Base-by-base conservation (phyloP, 441 rosid species). In the Pelargonium australe region DNA sequence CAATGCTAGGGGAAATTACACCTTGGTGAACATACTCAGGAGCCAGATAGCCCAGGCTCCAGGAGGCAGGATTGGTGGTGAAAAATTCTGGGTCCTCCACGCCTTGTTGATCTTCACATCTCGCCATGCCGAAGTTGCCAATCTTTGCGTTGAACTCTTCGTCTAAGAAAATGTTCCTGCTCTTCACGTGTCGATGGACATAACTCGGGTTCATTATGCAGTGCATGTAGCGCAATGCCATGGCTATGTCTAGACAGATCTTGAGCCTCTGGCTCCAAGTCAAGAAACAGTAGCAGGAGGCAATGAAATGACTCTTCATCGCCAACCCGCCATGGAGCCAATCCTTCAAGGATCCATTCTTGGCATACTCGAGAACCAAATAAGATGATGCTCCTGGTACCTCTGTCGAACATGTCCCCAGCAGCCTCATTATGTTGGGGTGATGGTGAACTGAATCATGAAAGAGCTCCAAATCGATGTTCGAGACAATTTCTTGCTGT, bases 241-340 rank as follows among this genome's bases (percentile, higher is more conserved):
- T 80, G 49, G 97, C 96, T 13, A 93, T 85, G 69, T 89, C 97
- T 25, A 85, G 89, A 66, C 96, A 87, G 77, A 91, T 88, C 83
- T 80, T 89, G 40, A 93, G 77, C 87, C 98, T 91, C 71, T 91
- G 98, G 71, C 77, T 78, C 98, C 96, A 93, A 31, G 90, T 86
- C 86, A 93, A 73, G 81, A 91, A 91, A 70, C 98, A 91, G 71
- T 88, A 80, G 77, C 96, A 93, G 14, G 98, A 93, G 61, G 91
- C 89, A 20, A 93, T 91, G 84, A 91, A 93, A 8, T 93, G 97
- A 71, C 85, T 93, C 85, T 93, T 93, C 79, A 93, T 85, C 2
- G 97, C 98, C 71, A 93, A 78, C 51, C 96, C 96, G 20, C 95
- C 89, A 37, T 89, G 98, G 58, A 93, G 75, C 98, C 98, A 93